phyloP scores from a whole-genome alignment of 1,284 basidiomycete genomes.

The Porogramme epimiltina region DNA sequence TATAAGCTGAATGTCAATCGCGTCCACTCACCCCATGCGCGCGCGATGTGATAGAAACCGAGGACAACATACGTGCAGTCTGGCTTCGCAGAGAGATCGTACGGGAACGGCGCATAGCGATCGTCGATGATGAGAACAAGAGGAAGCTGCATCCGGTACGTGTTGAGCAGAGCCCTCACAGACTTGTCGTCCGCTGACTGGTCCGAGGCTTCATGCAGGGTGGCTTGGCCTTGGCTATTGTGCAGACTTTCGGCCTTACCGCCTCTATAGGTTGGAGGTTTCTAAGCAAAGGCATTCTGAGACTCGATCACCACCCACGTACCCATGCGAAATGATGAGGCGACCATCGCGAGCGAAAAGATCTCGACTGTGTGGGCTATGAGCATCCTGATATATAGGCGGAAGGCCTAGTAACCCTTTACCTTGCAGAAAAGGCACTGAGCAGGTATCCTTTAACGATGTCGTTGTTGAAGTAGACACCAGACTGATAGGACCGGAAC shows the following conservation, averaged over 20 bases:
- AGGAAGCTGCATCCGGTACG: slow-evolving; percentile 50
- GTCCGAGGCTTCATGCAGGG: slow-evolving; percentile 50
- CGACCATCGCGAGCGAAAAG: slow-evolving; percentile 60
- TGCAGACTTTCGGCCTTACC: slow-evolving; percentile 65
- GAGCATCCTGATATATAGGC: too few species aligned
- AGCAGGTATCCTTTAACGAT: slow-evolving; percentile 73
- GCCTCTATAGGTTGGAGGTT: slow-evolving; percentile 58
- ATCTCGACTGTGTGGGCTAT: slow-evolving; percentile 55
- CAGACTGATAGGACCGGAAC: slow-evolving; percentile 77
- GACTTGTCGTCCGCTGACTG: slow-evolving; percentile 69
- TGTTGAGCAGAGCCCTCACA: slow-evolving; percentile 65
- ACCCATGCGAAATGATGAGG: slow-evolving; percentile 82
- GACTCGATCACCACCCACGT: too few species aligned
- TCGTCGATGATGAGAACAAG: slow-evolving; percentile 72
- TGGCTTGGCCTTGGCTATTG: slow-evolving; percentile 37
- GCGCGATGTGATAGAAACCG: slow-evolving; percentile 69
- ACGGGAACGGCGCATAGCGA: slow-evolving; percentile 72
- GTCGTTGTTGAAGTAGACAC: slow-evolving; percentile 68
- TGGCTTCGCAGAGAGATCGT: slow-evolving; percentile 50
- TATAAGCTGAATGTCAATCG: background rate
- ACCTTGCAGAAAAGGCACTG: slow-evolving; percentile 68
- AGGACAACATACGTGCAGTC: slow-evolving; percentile 67
- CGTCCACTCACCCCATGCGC: slow-evolving; percentile 69
- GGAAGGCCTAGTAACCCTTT: too few species aligned
- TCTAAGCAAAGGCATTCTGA: background rate